Base-by-base conservation (phyloP, 192 early-diverging fungal species). In the Backusella parvicylindrica region DNA sequence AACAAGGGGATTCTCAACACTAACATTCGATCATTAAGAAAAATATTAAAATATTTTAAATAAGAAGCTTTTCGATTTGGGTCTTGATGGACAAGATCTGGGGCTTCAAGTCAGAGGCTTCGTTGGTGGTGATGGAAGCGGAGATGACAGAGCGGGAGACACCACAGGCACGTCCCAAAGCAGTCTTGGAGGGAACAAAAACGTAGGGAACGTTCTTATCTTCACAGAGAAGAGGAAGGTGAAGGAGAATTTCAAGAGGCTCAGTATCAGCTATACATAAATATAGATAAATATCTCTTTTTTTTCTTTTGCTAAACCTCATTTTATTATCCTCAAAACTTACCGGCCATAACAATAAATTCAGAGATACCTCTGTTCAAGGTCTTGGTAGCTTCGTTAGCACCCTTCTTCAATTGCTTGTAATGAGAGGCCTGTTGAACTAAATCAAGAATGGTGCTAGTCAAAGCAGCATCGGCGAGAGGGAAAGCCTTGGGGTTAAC, bases 191-290 rank as follows among this genome's bases (percentile, higher is more conserved):
- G 71, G 95, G 96, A 66, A 99, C 94, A 83, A 99, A 99, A 38
- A 99, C 97, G 82, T 99, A 99, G 49, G 98, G 98, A 56, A 99
- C 98, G 91, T 99, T 99, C 94, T 99, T 99, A 87, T 99, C 98
- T 87, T 99, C 98, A 87, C 98, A 98, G 73, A 98, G 87, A 8
- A 99, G 90, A 28, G 98, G 98, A 71, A 99, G 84, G 89, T 99
- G 97, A 56, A 99, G 88, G 49, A 99, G 86, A 83, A 99, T 98
- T 82, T 99, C 98, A 69, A 99, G 89, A 36, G 98, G 98, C 86
- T 96, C 94, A 73, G 96, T 94, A 85, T 99, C 98, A 75, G 97
- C 98, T 80, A 76, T 26, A 73, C 15, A 60, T 56, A 60, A 15
- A 21, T 4, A 11, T 43, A 60, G 21, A 38, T 36, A 6, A 69